Evolutionary conservation across 2,329 filamentous ascomycete species (phyloP), one percentile per base, ranked within the genome.

Genomic region (Cryphonectria carpinicola): DNA sequence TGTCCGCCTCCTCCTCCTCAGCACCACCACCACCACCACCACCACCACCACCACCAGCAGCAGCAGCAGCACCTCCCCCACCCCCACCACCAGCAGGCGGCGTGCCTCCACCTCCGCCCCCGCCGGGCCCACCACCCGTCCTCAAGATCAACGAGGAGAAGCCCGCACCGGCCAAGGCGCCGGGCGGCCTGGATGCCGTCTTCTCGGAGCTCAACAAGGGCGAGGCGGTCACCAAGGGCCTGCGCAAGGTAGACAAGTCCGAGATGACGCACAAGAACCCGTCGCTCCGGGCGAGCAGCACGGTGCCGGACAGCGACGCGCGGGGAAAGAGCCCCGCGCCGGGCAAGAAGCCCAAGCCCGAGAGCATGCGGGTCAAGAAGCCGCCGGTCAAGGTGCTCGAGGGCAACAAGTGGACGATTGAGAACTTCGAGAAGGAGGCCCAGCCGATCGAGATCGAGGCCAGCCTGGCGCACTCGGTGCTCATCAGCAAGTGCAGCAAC

Each of bases 231-330:
- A 99, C 96, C 4, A 90, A 93, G 74, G 91, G 93, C 43, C 86
- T 99, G 49, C 92, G 93, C 75, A 99, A 98, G 85, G 96, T 99
- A 65, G 95, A 98, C 83, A 92, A 91, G 79, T 96, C 93, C 68
- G 87, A 98, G 81, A 98, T 98, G 95, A 99, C 96, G 72, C 96
- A 99, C 83, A 98, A 98, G 85, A 99, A 99, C 82, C 96, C 96
- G 19, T 89, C 90, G 13, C 85, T 99, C 70, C 91, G 96, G 73
- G 88, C 93, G 35, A 85, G 85, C 72, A 92, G 93, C 17, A 87
- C 89, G 1, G 93, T 95, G 3, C 86, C 92, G 39, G 88, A 86
- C 32, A 86, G 85, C 71, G 84, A 84, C 8, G 78, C 83, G 35
- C 88, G 93, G 65, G 90, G 88, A 70, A 97, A 96, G 86, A 97